These are phyloP conservation scores for Talaromyces sp. DNA, from an alignment of 2,329 filamentous ascomycete species.

Conservation along the genomic window DNA sequence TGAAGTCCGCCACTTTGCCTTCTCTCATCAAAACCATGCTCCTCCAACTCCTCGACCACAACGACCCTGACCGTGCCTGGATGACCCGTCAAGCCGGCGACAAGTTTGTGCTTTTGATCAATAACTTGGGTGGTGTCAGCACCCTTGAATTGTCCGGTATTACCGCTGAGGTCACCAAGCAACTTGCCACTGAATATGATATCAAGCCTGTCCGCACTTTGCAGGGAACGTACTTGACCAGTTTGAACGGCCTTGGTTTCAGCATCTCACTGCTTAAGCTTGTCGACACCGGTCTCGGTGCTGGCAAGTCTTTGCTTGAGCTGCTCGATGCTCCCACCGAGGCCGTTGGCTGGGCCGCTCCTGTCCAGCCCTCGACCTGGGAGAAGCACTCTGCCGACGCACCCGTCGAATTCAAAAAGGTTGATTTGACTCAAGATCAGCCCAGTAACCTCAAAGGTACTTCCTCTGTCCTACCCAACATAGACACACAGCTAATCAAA, in stretches of 20 bases:
- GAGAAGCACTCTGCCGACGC: conserved; percentile 45
- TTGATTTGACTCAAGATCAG: conserved; percentile 45
- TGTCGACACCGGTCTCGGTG: conserved; percentile 57
- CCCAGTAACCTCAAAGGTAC: conserved; percentile 55
- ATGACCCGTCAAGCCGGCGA: conserved; percentile 58
- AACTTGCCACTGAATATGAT: conserved; percentile 58
- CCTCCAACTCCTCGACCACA: conserved; percentile 60
- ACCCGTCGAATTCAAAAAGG: conserved; percentile 42
- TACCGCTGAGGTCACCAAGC: conserved; percentile 63
- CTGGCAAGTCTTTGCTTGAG: conserved; percentile 59
- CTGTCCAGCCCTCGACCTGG: conserved; percentile 61
- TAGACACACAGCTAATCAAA: neutral
- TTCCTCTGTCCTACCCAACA: neutral
- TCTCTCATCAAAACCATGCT: conserved; percentile 62
- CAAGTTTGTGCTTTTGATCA: conserved; percentile 64
- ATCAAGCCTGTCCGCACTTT: conserved; percentile 63
- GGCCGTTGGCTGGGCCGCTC: conserved; percentile 65
- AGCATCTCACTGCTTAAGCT: conserved; percentile 66
- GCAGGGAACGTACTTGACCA: conserved; percentile 69
- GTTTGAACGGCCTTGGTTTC: conserved; percentile 69
- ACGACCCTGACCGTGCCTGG: conserved; percentile 64
- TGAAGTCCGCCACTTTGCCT: conserved; percentile 47
- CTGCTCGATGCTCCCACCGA: conserved; percentile 67
- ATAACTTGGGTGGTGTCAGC: conserved; percentile 69
- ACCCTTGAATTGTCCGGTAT: conserved; percentile 66